These are phyloP conservation scores for Escallonia rubra DNA, from an alignment of 129 eudicot species.

Conservation along the genomic window DNA sequence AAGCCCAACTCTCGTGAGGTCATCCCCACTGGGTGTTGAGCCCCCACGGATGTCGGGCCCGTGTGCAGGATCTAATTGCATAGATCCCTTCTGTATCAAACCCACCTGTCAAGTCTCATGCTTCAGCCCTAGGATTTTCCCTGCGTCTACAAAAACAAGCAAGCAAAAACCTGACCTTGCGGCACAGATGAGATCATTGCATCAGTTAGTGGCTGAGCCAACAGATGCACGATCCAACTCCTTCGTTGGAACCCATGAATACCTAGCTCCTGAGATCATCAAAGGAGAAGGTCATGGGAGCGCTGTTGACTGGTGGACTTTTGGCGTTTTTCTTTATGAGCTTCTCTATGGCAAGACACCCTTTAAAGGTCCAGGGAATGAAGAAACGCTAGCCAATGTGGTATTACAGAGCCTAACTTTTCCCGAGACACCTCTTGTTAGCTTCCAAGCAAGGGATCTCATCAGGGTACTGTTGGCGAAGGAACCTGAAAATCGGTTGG, in stretches of 20 bases:
- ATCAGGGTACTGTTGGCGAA: conserved; percentile 68
- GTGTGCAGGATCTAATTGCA: conserved; percentile 80
- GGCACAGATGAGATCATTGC: conserved; percentile 39
- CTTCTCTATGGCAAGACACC: conserved; percentile 95
- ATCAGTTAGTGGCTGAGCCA: conserved; percentile 93
- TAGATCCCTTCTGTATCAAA: conserved; percentile 83
- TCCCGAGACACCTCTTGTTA: conserved; percentile 81
- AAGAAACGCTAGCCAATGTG: conserved; percentile 83
- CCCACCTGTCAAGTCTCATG: conserved; percentile 89
- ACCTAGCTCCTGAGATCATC: conserved; percentile 92
- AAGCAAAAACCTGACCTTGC: conserved; percentile 45
- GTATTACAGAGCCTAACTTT: conserved; percentile 67
- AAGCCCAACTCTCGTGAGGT: conserved; percentile 67
- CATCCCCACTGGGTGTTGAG: conserved; percentile 33
- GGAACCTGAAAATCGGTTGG: conserved; percentile 84
- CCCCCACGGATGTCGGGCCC: conserved; percentile 87
- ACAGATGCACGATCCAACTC: conserved; percentile 96
- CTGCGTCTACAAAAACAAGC: conserved; percentile 35
- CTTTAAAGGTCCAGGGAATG: conserved; percentile 81
- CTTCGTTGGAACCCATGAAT: conserved; percentile 96
- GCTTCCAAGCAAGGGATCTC: conserved; percentile 87
- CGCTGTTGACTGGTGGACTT: conserved; percentile 99
- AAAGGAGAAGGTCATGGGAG: conserved; percentile 98
- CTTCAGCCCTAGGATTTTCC: conserved; percentile 61
- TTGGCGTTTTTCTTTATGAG: conserved; percentile 89